Evolutionary conservation across 1,139 yeast genomes (phyloP).

Genomic region (Komagataea norvegica): DNA sequence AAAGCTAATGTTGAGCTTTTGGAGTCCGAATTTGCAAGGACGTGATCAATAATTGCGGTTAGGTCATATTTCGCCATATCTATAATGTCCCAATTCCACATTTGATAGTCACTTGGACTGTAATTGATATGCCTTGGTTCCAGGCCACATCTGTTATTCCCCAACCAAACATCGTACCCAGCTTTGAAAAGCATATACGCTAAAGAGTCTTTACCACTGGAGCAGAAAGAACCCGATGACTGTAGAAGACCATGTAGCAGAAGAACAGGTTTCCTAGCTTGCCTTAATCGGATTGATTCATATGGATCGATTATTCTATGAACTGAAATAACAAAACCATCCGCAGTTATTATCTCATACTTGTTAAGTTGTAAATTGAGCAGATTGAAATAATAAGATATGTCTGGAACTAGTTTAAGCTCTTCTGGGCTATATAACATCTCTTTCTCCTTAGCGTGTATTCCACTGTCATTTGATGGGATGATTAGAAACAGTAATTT

Average conservation of each 20-base stretch:
- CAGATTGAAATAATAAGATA: constrained; percentile 61
- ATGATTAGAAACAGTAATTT: too few species aligned
- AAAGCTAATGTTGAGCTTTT: constrained; percentile 48
- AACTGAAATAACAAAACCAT: constrained; percentile 66
- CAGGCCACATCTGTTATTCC: constrained; percentile 87
- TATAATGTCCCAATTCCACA: constrained; percentile 84
- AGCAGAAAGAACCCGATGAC: constrained; percentile 78
- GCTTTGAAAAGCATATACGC: constrained; percentile 55
- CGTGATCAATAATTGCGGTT: constrained; percentile 63
- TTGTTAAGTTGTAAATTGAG: constrained; percentile 57
- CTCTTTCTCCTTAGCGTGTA: too few species aligned
- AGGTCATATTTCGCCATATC: constrained; percentile 78
- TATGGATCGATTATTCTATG: constrained; percentile 57
- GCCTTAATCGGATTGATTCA: constrained; percentile 32
- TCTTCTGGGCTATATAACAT: constrained; percentile 21
- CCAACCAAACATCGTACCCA: constrained; percentile 92
- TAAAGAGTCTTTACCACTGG: constrained; percentile 71
- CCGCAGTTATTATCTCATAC: constrained; percentile 63
- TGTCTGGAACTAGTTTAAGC: constrained; percentile 38
- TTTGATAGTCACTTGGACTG: constrained; percentile 44
- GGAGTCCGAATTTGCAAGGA: constrained; percentile 38
- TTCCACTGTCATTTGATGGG: not conserved
- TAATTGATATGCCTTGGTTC: constrained; percentile 52
- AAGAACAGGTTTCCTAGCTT: constrained; percentile 52
- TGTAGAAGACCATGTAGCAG: constrained; percentile 84